Evolutionary conservation across 495 filamentous ascomycete genomes (phyloP).

Genomic region (Melanomma pulvis-pyrius): DNA sequence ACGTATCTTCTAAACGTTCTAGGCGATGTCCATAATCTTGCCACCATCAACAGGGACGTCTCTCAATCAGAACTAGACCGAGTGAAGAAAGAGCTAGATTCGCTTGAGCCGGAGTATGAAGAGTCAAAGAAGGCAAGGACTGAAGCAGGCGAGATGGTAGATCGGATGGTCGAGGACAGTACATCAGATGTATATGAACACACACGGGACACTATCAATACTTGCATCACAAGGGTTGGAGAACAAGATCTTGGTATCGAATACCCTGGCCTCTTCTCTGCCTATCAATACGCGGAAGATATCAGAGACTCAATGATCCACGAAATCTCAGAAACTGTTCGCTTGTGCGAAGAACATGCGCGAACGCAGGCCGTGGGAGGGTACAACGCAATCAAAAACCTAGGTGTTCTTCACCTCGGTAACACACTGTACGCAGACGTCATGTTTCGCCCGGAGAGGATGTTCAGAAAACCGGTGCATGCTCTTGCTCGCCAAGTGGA

Average conservation of each 20-base stretch:
- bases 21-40: constrained; percentile 78
- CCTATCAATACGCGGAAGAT: constrained; percentile 91
- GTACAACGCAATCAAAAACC: constrained; percentile 82
- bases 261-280: constrained; percentile 83
- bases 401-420: constrained; percentile 86
- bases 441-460: constrained; percentile 83
- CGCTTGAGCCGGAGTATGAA: constrained; percentile 83
- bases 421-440: constrained; percentile 75
- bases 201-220: constrained; percentile 71
- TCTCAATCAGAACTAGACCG: constrained; percentile 84
- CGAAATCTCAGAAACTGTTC: constrained; percentile 77
- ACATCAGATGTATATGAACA: constrained; percentile 82
- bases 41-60: constrained; percentile 83
- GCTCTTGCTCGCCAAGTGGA: constrained; percentile 80
- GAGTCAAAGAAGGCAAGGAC: constrained; percentile 77
- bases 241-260: constrained; percentile 75
- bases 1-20: constrained; percentile 96
- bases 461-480: constrained; percentile 85
- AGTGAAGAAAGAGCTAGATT: constrained; percentile 74
- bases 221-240: constrained; percentile 73
- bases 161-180: constrained; percentile 79
- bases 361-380: constrained; percentile 75
- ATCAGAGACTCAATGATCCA: constrained; percentile 87
- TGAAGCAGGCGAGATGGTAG: constrained; percentile 80
- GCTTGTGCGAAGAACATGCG: constrained; percentile 80